Conservation (phyloP, 2,329 filamentous ascomycete species). For the Alternaria alternata region DNA sequence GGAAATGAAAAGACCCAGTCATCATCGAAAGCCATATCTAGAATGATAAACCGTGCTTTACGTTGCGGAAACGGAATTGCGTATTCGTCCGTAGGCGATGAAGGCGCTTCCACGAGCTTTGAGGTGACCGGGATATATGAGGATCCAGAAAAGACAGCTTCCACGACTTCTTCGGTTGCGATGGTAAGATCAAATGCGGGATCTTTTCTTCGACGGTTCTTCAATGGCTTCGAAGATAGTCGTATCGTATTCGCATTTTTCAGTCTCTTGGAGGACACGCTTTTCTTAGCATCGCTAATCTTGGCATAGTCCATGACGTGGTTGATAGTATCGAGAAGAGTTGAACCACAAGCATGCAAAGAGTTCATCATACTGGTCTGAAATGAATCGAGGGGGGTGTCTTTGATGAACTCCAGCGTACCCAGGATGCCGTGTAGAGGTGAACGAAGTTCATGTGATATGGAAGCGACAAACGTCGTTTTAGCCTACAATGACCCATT, state of each 20-base stretch:
- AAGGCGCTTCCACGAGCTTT: conserved; percentile 12
- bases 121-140: conserved; percentile 30
- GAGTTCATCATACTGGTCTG: conserved; percentile 58
- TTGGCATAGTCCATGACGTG: conserved; percentile 45
- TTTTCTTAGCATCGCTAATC: conserved; percentile 44
- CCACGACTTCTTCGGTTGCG: conserved; percentile 34
- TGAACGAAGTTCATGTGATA: conserved; percentile 62
- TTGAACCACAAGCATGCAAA: conserved; percentile 54
- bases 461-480: conserved; percentile 61
- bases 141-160: conserved; percentile 47
- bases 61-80: conserved; percentile 13
- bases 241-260: conserved; percentile 41
- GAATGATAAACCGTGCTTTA: conserved; percentile 36
- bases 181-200: conserved; percentile 31
- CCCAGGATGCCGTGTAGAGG: conserved; percentile 52
- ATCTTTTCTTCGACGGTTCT: conserved; percentile 25
- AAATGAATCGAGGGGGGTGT: conserved; percentile 53
- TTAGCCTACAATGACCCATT: conserved; percentile 48
- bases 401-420: conserved; percentile 60
- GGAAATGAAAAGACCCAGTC: conserved; percentile 57
- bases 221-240: conserved; percentile 42
- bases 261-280: conserved; percentile 43
- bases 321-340: conserved; percentile 57
- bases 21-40: conserved; percentile 33
- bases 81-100: conserved; percentile 11